Conservation (phyloP, 495 filamentous ascomycete genomes). For the Neurospora sp. region DNA sequence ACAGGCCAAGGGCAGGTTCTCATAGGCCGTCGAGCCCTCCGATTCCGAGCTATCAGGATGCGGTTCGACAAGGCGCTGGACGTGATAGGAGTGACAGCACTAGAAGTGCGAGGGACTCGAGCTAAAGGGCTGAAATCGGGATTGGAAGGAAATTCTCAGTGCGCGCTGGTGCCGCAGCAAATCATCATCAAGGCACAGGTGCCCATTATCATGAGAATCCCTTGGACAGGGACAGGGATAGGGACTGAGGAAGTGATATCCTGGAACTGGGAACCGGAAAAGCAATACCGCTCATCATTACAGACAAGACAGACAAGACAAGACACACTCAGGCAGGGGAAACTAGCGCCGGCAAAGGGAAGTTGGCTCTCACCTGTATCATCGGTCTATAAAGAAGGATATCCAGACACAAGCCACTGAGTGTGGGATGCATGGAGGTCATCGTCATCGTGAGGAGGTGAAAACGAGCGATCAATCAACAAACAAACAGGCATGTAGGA, state of each 20-base stretch:
- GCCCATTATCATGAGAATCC: background rate
- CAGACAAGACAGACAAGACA: background rate
- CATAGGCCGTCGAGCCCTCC: constrained; percentile 33
- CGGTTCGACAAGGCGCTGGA: constrained; percentile 42
- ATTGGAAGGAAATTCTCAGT: background rate
- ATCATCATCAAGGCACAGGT: background rate
- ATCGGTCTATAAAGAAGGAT: background rate
- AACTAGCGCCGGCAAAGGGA: background rate
- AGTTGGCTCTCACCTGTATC: background rate
- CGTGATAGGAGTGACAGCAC: constrained; percentile 36
- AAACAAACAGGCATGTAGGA: background rate
- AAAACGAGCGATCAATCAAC: background rate
- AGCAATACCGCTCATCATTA: background rate
- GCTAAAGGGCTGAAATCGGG: constrained; percentile 1
- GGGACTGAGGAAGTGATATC: background rate
- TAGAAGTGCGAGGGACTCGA: constrained; percentile 10
- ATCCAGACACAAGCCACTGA: background rate
- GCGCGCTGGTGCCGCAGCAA: background rate
- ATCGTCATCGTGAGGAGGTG: background rate
- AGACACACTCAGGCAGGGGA: background rate
- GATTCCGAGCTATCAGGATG: constrained; percentile 60
- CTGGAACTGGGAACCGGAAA: background rate
- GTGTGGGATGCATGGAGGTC: background rate
- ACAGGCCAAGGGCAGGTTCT: background rate
- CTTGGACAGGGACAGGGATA: background rate